Base-by-base conservation (phyloP, 2,329 filamentous ascomycete genomes). In the Fusarium hostae region DNA sequence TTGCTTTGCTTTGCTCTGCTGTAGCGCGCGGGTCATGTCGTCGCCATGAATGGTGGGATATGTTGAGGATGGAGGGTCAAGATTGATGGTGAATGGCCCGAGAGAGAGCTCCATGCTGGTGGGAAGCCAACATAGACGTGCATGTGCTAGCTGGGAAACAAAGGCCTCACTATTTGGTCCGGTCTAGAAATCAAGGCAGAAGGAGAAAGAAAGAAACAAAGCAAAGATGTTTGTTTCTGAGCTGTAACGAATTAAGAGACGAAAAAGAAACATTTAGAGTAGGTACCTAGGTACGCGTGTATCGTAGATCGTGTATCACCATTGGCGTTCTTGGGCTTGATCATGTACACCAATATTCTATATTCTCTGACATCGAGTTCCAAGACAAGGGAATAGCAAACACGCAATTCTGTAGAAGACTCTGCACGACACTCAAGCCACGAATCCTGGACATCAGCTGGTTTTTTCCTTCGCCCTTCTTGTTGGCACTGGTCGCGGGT, bases 21-120 rank as follows among this genome's bases (percentile, higher is more conserved):
- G 68, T 76, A 75, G 72, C 74, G 74, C 72, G 72, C 68, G 72
- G 72, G 74, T 73, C 67, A 63, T 50, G 40, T 58, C 40, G 57
- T 55, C 39, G 24, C 44, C 50, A 59, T 59, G n/a, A 44, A 65
- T 70, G 71, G 64, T 65, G 66, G 69, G 56, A 65, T 56, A 39
- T 50, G 58, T 47, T 57, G 44, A 63, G 48, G 58, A 59, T 66
- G 71, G 68, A 67, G 70, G 73, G 64, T 63, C 63, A 63, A 45
- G 24, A n/a, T 54, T 50, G 59, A 59, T 34, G 65, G 59, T 69
- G 64, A 73, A 70, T 74, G 65, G 63, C 30, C 37, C 50, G 37
- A 43, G n/a, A 43, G 22, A 30, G 48, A 66, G 47, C 60, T 60
- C 58, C 34, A 68, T 59, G 32, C 41, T 59, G 47, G 62, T 70